These are phyloP conservation scores for Marasmius sp. DNA, from an alignment of 1,284 basidiomycete species.

Conservation along the genomic window DNA sequence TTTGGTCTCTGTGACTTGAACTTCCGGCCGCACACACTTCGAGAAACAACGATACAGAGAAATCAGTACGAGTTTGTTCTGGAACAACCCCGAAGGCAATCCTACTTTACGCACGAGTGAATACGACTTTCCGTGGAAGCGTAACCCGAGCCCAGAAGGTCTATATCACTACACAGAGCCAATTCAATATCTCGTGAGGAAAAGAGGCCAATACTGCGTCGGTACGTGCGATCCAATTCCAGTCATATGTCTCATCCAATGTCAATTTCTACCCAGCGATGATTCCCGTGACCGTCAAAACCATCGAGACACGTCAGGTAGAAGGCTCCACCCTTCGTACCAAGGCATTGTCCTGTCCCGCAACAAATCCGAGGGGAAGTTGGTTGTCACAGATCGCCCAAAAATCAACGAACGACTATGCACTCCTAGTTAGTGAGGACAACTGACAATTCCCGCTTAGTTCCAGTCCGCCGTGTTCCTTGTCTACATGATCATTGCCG, in stretches of 20 bases:
- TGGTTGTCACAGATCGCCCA: slow-evolving; percentile 95
- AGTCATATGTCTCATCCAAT: slow-evolving; percentile 9
- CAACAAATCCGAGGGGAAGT: slow-evolving; percentile 86
- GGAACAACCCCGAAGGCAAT: slow-evolving; percentile 62
- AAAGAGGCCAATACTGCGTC: slow-evolving; percentile 95
- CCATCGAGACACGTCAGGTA: slow-evolving; percentile 33
- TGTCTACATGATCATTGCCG: slow-evolving; percentile 70
- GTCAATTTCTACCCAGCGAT: slow-evolving; percentile 51
- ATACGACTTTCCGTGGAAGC: slow-evolving; percentile 43
- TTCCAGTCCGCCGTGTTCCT: slow-evolving; percentile 89
- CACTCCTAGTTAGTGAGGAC: slow-evolving; percentile 1
- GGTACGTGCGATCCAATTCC: slow-evolving; percentile 49
- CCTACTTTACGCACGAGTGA: slow-evolving; percentile 49
- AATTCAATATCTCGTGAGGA: slow-evolving; percentile 79
- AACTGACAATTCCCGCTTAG: slow-evolving; percentile 35
- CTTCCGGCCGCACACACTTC: slow-evolving; percentile 41
- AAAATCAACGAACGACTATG: slow-evolving; percentile 81
- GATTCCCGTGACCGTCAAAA: slow-evolving; percentile 75
- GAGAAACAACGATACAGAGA: slow-evolving; percentile 8
- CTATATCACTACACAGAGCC: slow-evolving; percentile 57
- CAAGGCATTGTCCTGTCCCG: slow-evolving; percentile 82
- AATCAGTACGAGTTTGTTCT: slow-evolving; percentile 37
- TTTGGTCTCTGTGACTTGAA: slow-evolving; percentile 74
- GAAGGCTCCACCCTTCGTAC: slow-evolving; percentile 78
- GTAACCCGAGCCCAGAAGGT: slow-evolving; percentile 50